Percentiles rank a stretch among this genome's conserved stretches.
Evolutionary conservation across 768 basidiomycete species (phyloP).

Genomic region (Trametopsis cervina): DNA sequence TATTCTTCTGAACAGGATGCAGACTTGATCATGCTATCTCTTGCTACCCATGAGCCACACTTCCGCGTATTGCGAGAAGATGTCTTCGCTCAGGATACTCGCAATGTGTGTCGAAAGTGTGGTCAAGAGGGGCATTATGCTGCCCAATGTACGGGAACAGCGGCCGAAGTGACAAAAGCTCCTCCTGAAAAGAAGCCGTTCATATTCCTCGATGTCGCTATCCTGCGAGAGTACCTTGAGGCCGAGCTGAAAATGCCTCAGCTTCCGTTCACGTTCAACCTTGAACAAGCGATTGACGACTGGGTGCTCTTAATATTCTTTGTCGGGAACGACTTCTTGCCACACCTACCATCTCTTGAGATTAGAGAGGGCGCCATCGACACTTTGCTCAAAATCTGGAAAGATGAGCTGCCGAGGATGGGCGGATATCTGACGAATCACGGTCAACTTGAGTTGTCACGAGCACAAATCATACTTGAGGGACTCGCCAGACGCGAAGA

Average conservation of each 20-base stretch:
- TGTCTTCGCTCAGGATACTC: slow-evolving; percentile 82
- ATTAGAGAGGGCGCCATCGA: slow-evolving; percentile 99
- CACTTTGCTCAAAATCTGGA: slow-evolving; percentile 94
- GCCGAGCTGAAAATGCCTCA: slow-evolving; percentile 85
- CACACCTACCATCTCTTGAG: slow-evolving; percentile 96
- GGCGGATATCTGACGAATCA: slow-evolving; percentile 96
- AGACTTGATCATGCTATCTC: slow-evolving; percentile 96
- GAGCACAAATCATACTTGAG: slow-evolving; percentile 92
- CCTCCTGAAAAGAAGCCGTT: slow-evolving; percentile 86
- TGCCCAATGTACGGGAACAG: slow-evolving; percentile 83
- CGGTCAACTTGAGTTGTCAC: slow-evolving; percentile 76
- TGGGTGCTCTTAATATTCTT: slow-evolving; percentile 99
- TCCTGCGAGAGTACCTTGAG: slow-evolving; percentile 96
- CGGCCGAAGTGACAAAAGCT: slow-evolving; percentile 52
- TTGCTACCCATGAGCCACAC: slow-evolving; percentile 98
- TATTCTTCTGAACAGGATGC: slow-evolving; percentile 63
- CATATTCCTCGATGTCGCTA: slow-evolving; percentile 97
- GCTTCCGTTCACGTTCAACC: slow-evolving; percentile 76
- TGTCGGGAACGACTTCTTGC: slow-evolving; percentile 99
- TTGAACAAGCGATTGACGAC: slow-evolving; percentile 98
- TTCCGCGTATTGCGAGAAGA: slow-evolving; percentile 98
- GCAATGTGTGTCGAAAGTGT: slow-evolving; percentile 82
- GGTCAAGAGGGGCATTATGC: slow-evolving; percentile 94
- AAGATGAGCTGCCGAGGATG: slow-evolving; percentile 87
- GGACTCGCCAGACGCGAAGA: slow-evolving; percentile 92